Evolutionary conservation across 257 asterid genomes (phyloP).

Genomic region (Coffea eugenioides): DNA sequence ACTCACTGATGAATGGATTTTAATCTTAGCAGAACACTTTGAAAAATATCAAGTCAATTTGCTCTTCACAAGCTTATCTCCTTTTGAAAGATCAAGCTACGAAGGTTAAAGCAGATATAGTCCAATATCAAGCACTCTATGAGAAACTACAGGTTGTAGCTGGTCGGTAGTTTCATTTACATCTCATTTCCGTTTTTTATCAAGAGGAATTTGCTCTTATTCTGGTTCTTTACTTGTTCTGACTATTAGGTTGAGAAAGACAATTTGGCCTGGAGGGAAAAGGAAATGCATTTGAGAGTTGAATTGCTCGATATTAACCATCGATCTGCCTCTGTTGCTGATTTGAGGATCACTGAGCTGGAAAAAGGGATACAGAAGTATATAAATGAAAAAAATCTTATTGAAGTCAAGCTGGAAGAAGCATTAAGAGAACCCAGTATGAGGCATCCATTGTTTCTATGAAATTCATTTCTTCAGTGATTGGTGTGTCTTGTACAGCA

Average conservation of each 20-base stretch:
- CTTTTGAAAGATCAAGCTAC: conserved; percentile 70
- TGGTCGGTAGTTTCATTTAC: conserved; percentile 37
- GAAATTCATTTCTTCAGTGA: background rate
- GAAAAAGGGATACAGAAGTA: conserved; percentile 64
- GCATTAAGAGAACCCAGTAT: conserved; percentile 83
- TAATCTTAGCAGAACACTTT: conserved; percentile 62
- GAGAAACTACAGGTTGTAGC: conserved; percentile 91
- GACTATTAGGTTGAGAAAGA: conserved; percentile 75
- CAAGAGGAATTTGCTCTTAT: background rate
- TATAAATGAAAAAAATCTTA: conserved; percentile 45
- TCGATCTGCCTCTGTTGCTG: conserved; percentile 65
- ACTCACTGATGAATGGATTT: conserved; percentile 1
- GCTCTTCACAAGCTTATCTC: conserved; percentile 71
- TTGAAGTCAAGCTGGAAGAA: conserved; percentile 65
- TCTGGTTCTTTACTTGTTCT: conserved; percentile 7
- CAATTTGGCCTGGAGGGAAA: conserved; percentile 82
- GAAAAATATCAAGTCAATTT: conserved; percentile 64
- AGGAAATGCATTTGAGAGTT: conserved; percentile 67
- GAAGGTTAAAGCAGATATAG: conserved; percentile 69
- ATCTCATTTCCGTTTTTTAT: conserved; percentile 14
- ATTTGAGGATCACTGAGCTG: conserved; percentile 71
- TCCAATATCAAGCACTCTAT: conserved; percentile 65
- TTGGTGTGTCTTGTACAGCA: background rate
- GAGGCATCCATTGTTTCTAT: conserved; percentile 14
- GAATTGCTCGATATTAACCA: conserved; percentile 75